Percentiles rank a stretch among this genome's conserved stretches.
These are phyloP conservation scores for Ilyonectria robusta DNA, from an alignment of 2,329 filamentous ascomycete genomes.

Conservation along the genomic window DNA sequence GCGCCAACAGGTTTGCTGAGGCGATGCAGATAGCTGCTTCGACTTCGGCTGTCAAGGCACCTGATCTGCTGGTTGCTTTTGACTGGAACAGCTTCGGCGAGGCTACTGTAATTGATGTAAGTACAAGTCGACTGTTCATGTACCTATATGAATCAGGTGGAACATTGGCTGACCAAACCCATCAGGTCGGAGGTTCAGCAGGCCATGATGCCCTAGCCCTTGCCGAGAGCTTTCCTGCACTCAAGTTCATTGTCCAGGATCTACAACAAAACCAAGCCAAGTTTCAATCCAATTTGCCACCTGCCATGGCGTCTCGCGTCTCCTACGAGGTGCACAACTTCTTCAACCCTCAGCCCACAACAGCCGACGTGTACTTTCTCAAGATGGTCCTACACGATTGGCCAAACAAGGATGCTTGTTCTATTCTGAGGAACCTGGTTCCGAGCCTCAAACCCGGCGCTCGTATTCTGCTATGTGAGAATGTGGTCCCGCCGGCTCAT, in stretches of 20 bases:
- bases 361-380: slow-evolving; percentile 66
- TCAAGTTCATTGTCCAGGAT: slow-evolving; percentile 66
- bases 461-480: slow-evolving; percentile 43
- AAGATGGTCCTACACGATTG: slow-evolving; percentile 71
- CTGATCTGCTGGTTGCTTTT: slow-evolving; percentile 29
- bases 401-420: slow-evolving; percentile 60
- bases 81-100: slow-evolving; percentile 45
- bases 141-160: background rate
- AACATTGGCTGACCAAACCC: background rate
- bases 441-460: background rate
- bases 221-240: slow-evolving; percentile 40
- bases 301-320: slow-evolving; percentile 43
- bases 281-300: slow-evolving; percentile 4
- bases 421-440: slow-evolving; percentile 50
- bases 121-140: slow-evolving; percentile 13
- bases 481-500: slow-evolving; percentile 45
- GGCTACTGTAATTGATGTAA: slow-evolving; percentile 48
- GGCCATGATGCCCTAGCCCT: slow-evolving; percentile 44
- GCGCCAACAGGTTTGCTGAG: slow-evolving; percentile 33
- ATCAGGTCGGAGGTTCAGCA: slow-evolving; percentile 46
- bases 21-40: slow-evolving; percentile 29
- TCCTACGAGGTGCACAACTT: slow-evolving; percentile 56
- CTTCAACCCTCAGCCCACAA: slow-evolving; percentile 55
- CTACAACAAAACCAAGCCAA: slow-evolving; percentile 55
- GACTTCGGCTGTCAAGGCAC: slow-evolving; percentile 17